Evolutionary conservation across 768 basidiomycete genomes (phyloP).

Genomic region (Boletellus ananiceps): DNA sequence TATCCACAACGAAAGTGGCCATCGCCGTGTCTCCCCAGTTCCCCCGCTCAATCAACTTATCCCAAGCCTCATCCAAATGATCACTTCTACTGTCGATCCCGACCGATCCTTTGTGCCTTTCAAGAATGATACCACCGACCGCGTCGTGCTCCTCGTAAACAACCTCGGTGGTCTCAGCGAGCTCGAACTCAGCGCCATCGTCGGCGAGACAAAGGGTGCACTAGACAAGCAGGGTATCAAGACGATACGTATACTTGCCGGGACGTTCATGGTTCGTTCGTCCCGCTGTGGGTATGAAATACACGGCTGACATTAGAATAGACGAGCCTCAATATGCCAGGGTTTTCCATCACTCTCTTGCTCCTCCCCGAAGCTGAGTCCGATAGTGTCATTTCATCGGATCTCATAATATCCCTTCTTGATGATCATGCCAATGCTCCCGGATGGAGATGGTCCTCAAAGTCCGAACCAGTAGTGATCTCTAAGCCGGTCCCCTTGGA

Average conservation of each 20-base stretch:
- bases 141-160: slow-evolving; percentile 78
- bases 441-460: slow-evolving; percentile 82
- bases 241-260: slow-evolving; percentile 62
- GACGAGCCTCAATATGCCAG: slow-evolving; percentile 93
- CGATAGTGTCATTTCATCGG: slow-evolving; percentile 33
- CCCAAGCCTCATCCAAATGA: slow-evolving; percentile 60
- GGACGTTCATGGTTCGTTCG: slow-evolving; percentile 76
- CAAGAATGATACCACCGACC: slow-evolving; percentile 54
- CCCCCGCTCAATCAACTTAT: slow-evolving; percentile 70
- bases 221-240: slow-evolving; percentile 54
- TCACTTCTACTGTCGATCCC: slow-evolving; percentile 66
- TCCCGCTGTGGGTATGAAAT: not conserved
- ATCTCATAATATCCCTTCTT: slow-evolving; percentile 58
- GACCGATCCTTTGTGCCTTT: slow-evolving; percentile 79
- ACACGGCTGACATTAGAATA: slow-evolving; percentile 22
- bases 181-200: slow-evolving; percentile 71
- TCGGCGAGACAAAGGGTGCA: slow-evolving; percentile 52
- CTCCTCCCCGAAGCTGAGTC: slow-evolving; percentile 56
- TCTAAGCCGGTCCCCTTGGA: slow-evolving; percentile 10
- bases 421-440: slow-evolving; percentile 66
- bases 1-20: slow-evolving; percentile 87
- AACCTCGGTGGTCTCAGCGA: slow-evolving; percentile 85
- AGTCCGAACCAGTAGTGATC: slow-evolving; percentile 33
- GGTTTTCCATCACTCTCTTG: slow-evolving; percentile 81
- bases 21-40: slow-evolving; percentile 60